Percentiles rank a stretch among this genome's conserved stretches.
Evolutionary conservation across 306 rosid genomes (phyloP).

Genomic region (Fagus sylvatica): DNA sequence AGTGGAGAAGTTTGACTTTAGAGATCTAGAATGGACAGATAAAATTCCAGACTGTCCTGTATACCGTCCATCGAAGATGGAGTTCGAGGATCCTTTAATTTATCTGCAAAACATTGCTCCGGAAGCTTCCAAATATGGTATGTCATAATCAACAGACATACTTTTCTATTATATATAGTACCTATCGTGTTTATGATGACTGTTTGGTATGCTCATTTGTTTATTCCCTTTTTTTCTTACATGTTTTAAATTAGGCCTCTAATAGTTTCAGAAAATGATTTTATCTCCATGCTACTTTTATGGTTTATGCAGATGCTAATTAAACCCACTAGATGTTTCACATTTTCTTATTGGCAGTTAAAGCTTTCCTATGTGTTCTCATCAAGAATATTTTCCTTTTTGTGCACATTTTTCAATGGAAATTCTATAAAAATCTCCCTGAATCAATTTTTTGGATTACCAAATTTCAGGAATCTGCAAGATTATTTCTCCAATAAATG

Average conservation of each 20-base stretch:
- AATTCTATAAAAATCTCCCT: not conserved
- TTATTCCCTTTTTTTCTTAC: too few relatives aligned
- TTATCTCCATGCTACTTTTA: too few relatives aligned
- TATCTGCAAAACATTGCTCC: slow-evolving; percentile 41
- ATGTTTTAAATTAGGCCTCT: too few relatives aligned
- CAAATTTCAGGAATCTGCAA: slow-evolving; percentile 41
- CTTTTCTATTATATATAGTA: not conserved
- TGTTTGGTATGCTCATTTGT: too few relatives aligned
- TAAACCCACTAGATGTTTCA: not conserved
- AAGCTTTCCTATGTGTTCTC: not conserved
- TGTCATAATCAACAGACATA: not conserved
- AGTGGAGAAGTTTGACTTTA: slow-evolving; percentile 18
- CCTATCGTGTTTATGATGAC: too few relatives aligned
- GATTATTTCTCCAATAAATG: slow-evolving; percentile 36
- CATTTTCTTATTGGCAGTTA: not conserved
- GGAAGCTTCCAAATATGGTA: slow-evolving; percentile 42
- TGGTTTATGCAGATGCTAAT: too few relatives aligned
- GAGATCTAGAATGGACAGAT: slow-evolving; percentile 32
- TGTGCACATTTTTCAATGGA: not conserved
- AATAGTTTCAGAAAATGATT: too few relatives aligned
- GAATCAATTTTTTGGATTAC: not conserved
- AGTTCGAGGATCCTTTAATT: slow-evolving; percentile 30
- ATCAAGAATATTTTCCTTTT: too few relatives aligned
- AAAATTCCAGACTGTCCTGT: slow-evolving; percentile 38
- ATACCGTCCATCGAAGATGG: slow-evolving; percentile 29